Evolutionary conservation across 2,329 filamentous ascomycete genomes (phyloP).

Genomic region (Exophiala aquamarina): DNA sequence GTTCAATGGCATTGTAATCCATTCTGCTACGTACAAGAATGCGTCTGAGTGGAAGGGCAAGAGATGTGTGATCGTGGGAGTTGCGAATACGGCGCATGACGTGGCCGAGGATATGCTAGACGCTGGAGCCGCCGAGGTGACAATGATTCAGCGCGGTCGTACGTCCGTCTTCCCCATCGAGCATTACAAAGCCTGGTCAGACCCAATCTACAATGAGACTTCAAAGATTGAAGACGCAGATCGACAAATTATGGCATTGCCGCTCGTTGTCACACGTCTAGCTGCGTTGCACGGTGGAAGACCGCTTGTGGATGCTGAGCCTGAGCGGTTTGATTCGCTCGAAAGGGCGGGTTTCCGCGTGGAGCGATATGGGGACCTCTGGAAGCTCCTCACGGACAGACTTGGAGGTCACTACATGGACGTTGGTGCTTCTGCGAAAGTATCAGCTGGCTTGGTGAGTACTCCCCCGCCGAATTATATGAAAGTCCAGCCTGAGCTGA

Average conservation of each 20-base stretch:
- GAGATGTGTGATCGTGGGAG: conserved; percentile 46
- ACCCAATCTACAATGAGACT: conserved; percentile 25
- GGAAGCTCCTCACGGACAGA: conserved; percentile 40
- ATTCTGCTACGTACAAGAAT: conserved; percentile 30
- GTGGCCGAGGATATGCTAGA: conserved; percentile 49
- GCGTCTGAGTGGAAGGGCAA: conserved; percentile 39
- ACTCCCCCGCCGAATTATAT: too few relatives aligned
- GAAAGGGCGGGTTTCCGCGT: conserved; percentile 43
- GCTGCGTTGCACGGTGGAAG: conserved; percentile 30
- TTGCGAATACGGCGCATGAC: conserved; percentile 50
- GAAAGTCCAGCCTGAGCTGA: too few relatives aligned
- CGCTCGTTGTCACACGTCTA: conserved; percentile 30
- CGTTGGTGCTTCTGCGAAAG: conserved; percentile 43
- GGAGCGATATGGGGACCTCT: conserved; percentile 39
- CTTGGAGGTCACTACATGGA: conserved; percentile 51
- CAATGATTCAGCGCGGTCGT: conserved; percentile 46
- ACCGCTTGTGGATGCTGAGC: conserved; percentile 29
- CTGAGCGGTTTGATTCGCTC: conserved; percentile 41
- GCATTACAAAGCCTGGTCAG: conserved; percentile 23
- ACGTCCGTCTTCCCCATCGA: conserved; percentile 32
- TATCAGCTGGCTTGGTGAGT: conserved; percentile 37
- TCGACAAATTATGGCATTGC: conserved; percentile 28
- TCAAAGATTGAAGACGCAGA: conserved; percentile 26
- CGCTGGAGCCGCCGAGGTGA: conserved; percentile 42
- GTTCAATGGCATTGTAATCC: background rate